Percentiles rank a stretch among this genome's conserved stretches.
Evolutionary conservation across 352 stramenopile genomes (phyloP).

Genomic region (Hyphochytrium catenoides): DNA sequence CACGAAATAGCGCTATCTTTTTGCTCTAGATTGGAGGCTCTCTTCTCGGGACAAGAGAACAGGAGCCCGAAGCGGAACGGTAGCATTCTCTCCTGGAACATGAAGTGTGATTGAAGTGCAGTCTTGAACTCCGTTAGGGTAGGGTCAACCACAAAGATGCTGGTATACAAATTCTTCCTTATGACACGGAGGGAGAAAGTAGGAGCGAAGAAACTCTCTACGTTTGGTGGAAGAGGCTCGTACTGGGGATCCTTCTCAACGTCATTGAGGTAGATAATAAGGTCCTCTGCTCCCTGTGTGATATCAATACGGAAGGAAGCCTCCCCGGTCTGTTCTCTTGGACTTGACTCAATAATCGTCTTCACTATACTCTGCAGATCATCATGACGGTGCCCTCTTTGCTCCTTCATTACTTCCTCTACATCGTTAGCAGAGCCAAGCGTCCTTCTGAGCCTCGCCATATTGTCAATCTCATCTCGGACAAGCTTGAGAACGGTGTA

Average conservation of each 20-base stretch:
- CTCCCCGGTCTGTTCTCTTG: too few species aligned
- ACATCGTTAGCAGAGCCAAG: too few species aligned
- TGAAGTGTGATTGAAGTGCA: constrained; percentile 3
- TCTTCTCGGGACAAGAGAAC: constrained; percentile 4
- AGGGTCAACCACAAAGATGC: constrained; percentile 18
- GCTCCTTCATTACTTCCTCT: too few species aligned
- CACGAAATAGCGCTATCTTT: too few species aligned
- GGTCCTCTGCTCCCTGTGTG: constrained; percentile 7
- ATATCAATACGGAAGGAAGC: constrained; percentile 12
- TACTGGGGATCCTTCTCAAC: constrained; percentile 28
- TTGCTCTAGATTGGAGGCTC: neutral
- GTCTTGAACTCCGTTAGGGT: constrained; percentile 1
- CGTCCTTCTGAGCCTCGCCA: too few species aligned
- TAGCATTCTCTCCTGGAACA: constrained; percentile 7
- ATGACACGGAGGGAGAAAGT: constrained; percentile 15
- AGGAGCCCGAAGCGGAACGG: constrained; percentile 14
- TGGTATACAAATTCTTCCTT: constrained; percentile 23
- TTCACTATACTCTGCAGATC: too few species aligned
- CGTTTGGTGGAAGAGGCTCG: constrained; percentile 7
- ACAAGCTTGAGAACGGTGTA: constrained; percentile 63
- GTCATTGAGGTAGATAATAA: constrained; percentile 28
- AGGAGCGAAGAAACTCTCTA: constrained; percentile 16
- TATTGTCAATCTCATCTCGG: constrained; percentile 32
- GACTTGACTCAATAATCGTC: too few species aligned
- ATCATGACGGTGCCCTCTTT: too few species aligned